Percentiles rank a stretch among this genome's conserved stretches.
phyloP scores from a whole-genome alignment of 2,329 filamentous ascomycete species.

The Volutella citrinella region DNA sequence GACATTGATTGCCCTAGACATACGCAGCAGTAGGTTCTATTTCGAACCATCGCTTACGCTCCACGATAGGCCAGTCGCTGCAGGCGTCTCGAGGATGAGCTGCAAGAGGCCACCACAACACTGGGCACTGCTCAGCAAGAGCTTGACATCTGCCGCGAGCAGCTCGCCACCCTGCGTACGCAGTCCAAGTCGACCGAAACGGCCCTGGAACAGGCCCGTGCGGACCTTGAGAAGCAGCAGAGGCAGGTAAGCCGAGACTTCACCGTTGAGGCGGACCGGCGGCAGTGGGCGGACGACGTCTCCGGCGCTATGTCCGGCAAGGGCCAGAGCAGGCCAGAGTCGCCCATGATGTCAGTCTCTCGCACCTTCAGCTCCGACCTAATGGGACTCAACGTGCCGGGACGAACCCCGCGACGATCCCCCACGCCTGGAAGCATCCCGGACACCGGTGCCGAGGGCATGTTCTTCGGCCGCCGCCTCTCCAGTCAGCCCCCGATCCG shows the following conservation, averaged over 20 bases:
- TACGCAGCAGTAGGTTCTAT: no score
- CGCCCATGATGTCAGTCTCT: constrained; percentile 48
- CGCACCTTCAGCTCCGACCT: constrained; percentile 56
- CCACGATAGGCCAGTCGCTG: constrained; percentile 54
- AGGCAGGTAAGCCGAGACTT: constrained; percentile 25
- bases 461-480: constrained; percentile 44
- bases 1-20: no score
- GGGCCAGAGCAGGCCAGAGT: constrained; percentile 51
- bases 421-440: constrained; percentile 49
- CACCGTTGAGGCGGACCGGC: constrained; percentile 39
- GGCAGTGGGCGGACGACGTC: constrained; percentile 53
- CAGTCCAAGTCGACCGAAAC: constrained; percentile 65
- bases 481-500: constrained; percentile 46
- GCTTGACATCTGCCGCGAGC: constrained; percentile 54
- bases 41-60: constrained; percentile 8
- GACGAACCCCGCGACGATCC: constrained; percentile 28
- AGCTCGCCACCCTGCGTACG: constrained; percentile 60
- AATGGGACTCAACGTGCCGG: constrained; percentile 42
- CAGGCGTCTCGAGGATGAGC: constrained; percentile 74
- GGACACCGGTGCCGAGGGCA: constrained; percentile 36
- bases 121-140: constrained; percentile 65
- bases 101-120: constrained; percentile 66
- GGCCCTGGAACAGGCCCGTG: constrained; percentile 54
- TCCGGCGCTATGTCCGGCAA: constrained; percentile 36
- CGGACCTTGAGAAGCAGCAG: constrained; percentile 51